Percentiles rank a stretch among this genome's conserved stretches.
Evolutionary conservation across 2,329 filamentous ascomycete species (phyloP).

Genomic region (Cladosporium sp.): DNA sequence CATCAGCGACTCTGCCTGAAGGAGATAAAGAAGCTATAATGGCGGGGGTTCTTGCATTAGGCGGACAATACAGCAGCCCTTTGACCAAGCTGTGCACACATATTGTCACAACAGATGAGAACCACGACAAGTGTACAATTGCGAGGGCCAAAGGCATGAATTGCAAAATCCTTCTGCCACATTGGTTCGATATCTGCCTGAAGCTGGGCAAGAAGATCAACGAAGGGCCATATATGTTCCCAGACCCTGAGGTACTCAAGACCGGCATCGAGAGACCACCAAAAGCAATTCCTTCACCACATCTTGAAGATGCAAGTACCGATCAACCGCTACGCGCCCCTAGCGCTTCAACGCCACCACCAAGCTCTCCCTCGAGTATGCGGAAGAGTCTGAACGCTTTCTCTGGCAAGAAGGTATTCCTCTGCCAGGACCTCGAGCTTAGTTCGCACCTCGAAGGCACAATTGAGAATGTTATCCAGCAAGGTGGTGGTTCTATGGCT

Average conservation of each 20-base stretch:
- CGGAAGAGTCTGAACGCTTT: conserved; percentile 66
- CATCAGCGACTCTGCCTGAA: conserved; percentile 76
- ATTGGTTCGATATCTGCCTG: conserved; percentile 98
- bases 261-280: conserved; percentile 11
- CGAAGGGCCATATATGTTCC: conserved; percentile 78
- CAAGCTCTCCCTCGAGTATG: conserved; percentile 37
- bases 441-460: conserved; percentile 61
- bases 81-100: conserved; percentile 77
- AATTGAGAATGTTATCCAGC: conserved; percentile 64
- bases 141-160: conserved; percentile 62
- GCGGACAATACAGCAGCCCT: conserved; percentile 70
- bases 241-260: conserved; percentile 74
- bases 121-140: conserved; percentile 65
- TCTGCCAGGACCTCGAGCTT: conserved; percentile 70
- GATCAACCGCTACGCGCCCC: conserved; percentile 35
- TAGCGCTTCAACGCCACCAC: conserved; percentile 36
- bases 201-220: conserved; percentile 87
- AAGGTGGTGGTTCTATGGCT: conserved; percentile 67
- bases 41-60: conserved; percentile 82
- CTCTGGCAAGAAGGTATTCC: conserved; percentile 67
- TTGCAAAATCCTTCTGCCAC: conserved; percentile 82
- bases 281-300: conserved; percentile 28
- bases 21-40: conserved; percentile 89
- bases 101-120: conserved; percentile 73
- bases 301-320: conserved; percentile 64